These are phyloP conservation scores for Rubia peregrina DNA, from an alignment of 305 asterid species.

Conservation along the genomic window DNA sequence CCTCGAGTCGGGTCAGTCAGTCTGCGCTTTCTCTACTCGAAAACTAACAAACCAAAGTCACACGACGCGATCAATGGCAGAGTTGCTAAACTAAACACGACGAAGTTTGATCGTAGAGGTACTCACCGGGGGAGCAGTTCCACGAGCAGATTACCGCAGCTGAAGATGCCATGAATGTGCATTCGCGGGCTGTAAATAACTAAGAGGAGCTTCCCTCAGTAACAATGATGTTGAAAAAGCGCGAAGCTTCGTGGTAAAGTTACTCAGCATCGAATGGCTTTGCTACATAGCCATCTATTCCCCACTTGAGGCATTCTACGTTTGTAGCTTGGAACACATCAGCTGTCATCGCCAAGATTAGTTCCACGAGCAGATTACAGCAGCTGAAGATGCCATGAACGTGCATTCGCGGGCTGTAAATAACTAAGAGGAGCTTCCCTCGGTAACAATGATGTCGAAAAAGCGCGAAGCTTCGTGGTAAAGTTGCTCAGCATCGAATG, in stretches of 20 bases:
- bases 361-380: slow-evolving; percentile 21
- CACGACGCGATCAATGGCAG: not conserved
- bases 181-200: slow-evolving; percentile 16
- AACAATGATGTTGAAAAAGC: slow-evolving; percentile 41
- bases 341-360: slow-evolving; percentile 94
- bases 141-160: slow-evolving; percentile 19
- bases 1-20: slow-evolving; percentile 19
- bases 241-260: slow-evolving; percentile 81
- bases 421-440: slow-evolving; percentile 26
- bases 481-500: slow-evolving; percentile 92
- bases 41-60: not conserved
- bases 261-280: slow-evolving; percentile 96
- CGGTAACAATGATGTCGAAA: slow-evolving; percentile 31
- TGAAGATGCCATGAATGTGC: slow-evolving; percentile 25
- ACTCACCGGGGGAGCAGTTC: slow-evolving; percentile 48
- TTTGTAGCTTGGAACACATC: slow-evolving; percentile 89
- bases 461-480: slow-evolving; percentile 85
- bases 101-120: not conserved
- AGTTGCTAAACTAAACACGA: not conserved
- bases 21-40: not conserved
- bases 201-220: slow-evolving; percentile 27
- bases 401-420: slow-evolving; percentile 17
- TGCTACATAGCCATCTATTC: slow-evolving; percentile 92
- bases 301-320: slow-evolving; percentile 52
- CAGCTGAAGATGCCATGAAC: slow-evolving; percentile 24